A percentile compares a stretch with the other conserved stretches of the same genome.
Conservation (phyloP, 768 basidiomycete species). For the Pleurotus tuoliensis region DNA sequence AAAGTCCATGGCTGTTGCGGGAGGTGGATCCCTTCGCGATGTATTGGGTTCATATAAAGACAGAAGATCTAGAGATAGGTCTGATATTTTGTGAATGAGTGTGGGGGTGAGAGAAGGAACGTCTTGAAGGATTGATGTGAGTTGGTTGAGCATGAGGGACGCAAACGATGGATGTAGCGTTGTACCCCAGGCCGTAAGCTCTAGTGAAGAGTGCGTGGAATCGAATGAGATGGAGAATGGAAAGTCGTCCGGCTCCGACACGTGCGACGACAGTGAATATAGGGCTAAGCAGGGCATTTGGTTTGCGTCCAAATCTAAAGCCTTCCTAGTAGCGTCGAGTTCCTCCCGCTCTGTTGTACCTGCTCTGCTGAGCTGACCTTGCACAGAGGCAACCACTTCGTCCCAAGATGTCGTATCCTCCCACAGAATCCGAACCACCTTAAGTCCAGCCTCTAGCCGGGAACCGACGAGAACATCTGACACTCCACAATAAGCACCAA, state of each 20-base stretch:
- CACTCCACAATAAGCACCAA: conserved; percentile 26
- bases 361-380: conserved; percentile 2
- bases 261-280: conserved; percentile 14
- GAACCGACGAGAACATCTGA: conserved; percentile 26
- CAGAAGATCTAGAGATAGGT: conserved; percentile 18
- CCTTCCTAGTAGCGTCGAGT: conserved; percentile 13
- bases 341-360: not conserved
- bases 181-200: conserved; percentile 13
- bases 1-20: conserved; percentile 25
- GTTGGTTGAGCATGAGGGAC: conserved; percentile 23
- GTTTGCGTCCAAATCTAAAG: conserved; percentile 19
- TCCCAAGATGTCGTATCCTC: conserved; percentile 18
- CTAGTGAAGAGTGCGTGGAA: conserved; percentile 8
- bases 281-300: conserved; percentile 26
- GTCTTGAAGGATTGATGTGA: conserved; percentile 15
- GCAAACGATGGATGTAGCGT: conserved; percentile 21
- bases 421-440: conserved; percentile 23
- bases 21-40: not conserved
- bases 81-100: conserved; percentile 7
- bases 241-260: conserved; percentile 7
- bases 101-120: conserved; percentile 12
- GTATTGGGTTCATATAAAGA: conserved; percentile 21
- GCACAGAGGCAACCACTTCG: conserved; percentile 12
- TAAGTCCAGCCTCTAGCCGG: conserved; percentile 2
- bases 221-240: conserved; percentile 19